These are phyloP conservation scores for Aspergillus avenaceus DNA, from an alignment of 495 filamentous ascomycete genomes.

Conservation along the genomic window DNA sequence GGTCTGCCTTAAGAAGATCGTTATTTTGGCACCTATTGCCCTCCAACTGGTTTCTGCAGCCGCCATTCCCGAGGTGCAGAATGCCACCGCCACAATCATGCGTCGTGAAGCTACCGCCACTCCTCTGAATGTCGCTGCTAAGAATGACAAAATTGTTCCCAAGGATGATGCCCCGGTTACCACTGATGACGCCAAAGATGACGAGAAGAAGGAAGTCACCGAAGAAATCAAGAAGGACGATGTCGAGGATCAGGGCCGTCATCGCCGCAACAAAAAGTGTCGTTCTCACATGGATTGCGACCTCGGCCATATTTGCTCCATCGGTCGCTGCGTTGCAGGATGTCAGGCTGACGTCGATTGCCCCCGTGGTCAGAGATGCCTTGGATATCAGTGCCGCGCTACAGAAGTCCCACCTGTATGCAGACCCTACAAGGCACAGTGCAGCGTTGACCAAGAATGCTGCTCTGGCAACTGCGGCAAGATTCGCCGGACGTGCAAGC, in stretches of 20 bases:
- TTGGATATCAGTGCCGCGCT: background rate
- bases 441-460: slow-evolving; percentile 6
- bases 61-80: background rate
- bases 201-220: background rate
- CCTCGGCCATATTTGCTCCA: slow-evolving; percentile 2
- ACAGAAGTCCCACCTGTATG: background rate
- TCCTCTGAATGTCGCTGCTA: background rate
- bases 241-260: background rate
- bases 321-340: background rate
- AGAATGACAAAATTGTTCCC: background rate
- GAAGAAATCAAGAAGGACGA: background rate
- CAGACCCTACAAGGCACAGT: background rate
- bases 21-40: background rate
- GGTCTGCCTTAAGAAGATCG: background rate
- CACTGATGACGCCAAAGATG: background rate
- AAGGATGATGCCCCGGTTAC: too few relatives aligned
- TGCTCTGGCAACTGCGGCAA: slow-evolving; percentile 11
- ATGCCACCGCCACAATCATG: background rate
- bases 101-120: background rate
- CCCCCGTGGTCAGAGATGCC: slow-evolving; percentile 2
- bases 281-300: background rate
- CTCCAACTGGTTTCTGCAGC: background rate
- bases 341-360: slow-evolving; percentile 6
- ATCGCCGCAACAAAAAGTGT: background rate
- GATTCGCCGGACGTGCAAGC: background rate